These are phyloP conservation scores for Hygrophorus russula DNA, from an alignment of 768 basidiomycete genomes.

Conservation along the genomic window DNA sequence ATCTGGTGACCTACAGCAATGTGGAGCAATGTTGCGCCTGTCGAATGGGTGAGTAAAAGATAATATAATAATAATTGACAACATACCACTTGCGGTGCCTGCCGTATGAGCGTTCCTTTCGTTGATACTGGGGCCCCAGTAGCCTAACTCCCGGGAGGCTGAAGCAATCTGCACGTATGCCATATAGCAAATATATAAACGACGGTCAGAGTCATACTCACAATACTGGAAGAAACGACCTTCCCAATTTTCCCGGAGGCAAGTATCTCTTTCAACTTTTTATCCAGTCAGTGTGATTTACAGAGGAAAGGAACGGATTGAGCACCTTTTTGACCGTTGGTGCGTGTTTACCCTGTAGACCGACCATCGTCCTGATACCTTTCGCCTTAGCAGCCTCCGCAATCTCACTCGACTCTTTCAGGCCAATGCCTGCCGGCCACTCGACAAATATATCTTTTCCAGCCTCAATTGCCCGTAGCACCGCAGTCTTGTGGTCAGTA, in stretches of 20 bases:
- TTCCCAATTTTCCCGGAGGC: constrained; percentile 20
- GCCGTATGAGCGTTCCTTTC: constrained; percentile 7
- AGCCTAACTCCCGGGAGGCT: constrained; percentile 5
- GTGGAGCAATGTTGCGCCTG: constrained; percentile 16
- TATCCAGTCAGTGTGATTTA: background rate
- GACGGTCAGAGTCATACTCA: constrained; percentile 3
- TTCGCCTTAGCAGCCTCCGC: constrained; percentile 19
- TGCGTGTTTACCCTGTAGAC: constrained; percentile 21
- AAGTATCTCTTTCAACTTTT: constrained; percentile 21
- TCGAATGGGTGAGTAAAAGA: background rate
- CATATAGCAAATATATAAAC: background rate
- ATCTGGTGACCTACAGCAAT: constrained; percentile 19
- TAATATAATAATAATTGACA: background rate
- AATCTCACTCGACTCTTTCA: constrained; percentile 23
- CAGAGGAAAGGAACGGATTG: background rate
- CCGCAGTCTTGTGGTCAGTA: constrained; percentile 17
- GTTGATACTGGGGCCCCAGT: constrained; percentile 9
- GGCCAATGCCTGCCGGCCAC: constrained; percentile 24
- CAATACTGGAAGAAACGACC: constrained; percentile 17
- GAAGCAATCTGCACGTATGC: constrained; percentile 4
- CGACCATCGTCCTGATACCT: constrained; percentile 22
- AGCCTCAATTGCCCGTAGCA: constrained; percentile 22
- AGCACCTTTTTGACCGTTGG: constrained; percentile 19
- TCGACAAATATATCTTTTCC: constrained; percentile 29
- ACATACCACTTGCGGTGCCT: background rate